Base-by-base conservation (phyloP, 179 eudicot species). In the Carnegiea gigantea region DNA sequence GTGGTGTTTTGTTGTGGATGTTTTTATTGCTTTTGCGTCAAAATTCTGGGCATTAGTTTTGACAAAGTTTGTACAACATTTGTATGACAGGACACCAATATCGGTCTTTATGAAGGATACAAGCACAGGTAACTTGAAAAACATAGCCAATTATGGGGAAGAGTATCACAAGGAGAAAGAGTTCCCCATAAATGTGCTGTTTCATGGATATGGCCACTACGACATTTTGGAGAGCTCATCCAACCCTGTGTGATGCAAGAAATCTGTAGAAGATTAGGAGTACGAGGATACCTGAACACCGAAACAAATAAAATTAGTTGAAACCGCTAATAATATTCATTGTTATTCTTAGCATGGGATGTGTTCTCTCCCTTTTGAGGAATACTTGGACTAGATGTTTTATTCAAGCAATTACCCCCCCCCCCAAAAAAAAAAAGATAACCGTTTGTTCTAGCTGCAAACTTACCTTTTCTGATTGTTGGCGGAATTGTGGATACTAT, bases 131-230 rank as follows among this genome's bases (percentile, higher is more conserved):
- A 76, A 74, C 49, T 80, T 93, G 83, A 84, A 77, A 24, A 90
- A 90, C 60, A 85, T 93, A 72, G 90, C 97, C 77, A 86, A 87
- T 54, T 93, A 93, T 33, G 95, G 97, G 49, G 89, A 89, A 85
- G 97, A 90, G 82, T 93, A 93, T 79, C 75, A 82, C 76, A 85
- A 87, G 28, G 86, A 82, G 17, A 77, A 85, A 46, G 86, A 86
- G 49, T 76, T 79, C 21, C 84, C 93, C 2, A 88, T 93, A 33
- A 88, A 88, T 40, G 89, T 93, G 76, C 70, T 90, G 79, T 93
- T 91, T 82, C 92, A 93, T 83, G 91, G 95, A 4, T 93, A 93
- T 86, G 97, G 97, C 53, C 97, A 93, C 75, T 93, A 93, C 70
- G 97, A 93, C 71, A 85, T 89, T 59, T 78, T 93, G 80, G 95